phyloP scores from a whole-genome alignment of 805 yeast genomes.

The Brettanomyces sp. region DNA sequence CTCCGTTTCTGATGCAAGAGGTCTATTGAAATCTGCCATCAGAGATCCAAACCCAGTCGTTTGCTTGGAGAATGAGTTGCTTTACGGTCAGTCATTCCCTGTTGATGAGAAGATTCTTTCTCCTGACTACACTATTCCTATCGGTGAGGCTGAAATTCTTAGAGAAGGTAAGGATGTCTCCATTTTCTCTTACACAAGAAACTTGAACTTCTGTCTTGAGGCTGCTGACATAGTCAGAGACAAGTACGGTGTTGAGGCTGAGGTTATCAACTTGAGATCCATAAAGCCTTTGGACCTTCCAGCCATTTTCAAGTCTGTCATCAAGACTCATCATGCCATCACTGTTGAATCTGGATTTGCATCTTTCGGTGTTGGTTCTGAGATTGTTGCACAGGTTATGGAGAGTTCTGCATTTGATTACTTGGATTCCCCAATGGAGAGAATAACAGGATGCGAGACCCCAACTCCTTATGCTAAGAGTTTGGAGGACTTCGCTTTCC shows the following conservation, averaged over 20 bases:
- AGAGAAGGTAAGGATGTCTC: slow-evolving; percentile 86
- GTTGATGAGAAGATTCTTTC: slow-evolving; percentile 82
- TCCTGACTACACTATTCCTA: slow-evolving; percentile 84
- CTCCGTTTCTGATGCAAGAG: slow-evolving; percentile 93
- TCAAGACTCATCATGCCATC: slow-evolving; percentile 93
- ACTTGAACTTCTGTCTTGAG: slow-evolving; percentile 74
- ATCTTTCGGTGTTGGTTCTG: slow-evolving; percentile 97
- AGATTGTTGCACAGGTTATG: slow-evolving; percentile 95
- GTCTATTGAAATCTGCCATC: slow-evolving; percentile 89
- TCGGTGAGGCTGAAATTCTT: slow-evolving; percentile 94
- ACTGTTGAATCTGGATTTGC: slow-evolving; percentile 98
- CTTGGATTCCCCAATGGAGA: slow-evolving; percentile 96
- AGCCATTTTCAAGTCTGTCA: slow-evolving; percentile 76
- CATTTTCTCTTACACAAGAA: slow-evolving; percentile 85
- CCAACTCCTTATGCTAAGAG: slow-evolving; percentile 98
- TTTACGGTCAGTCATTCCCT: slow-evolving; percentile 87
- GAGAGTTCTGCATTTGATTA: slow-evolving; percentile 97
- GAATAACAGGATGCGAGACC: slow-evolving; percentile 99
- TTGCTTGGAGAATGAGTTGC: slow-evolving; percentile 89
- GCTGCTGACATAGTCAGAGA: slow-evolving; percentile 84
- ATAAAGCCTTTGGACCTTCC: slow-evolving; percentile 94
- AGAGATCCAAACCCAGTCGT: slow-evolving; percentile 98
- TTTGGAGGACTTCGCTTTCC: slow-evolving; percentile 98
- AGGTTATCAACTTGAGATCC: slow-evolving; percentile 90
- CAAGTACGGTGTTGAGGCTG: slow-evolving; percentile 82